phyloP scores from a whole-genome alignment of 805 yeast genomes.

The Pichia rugopelliculosa region DNA sequence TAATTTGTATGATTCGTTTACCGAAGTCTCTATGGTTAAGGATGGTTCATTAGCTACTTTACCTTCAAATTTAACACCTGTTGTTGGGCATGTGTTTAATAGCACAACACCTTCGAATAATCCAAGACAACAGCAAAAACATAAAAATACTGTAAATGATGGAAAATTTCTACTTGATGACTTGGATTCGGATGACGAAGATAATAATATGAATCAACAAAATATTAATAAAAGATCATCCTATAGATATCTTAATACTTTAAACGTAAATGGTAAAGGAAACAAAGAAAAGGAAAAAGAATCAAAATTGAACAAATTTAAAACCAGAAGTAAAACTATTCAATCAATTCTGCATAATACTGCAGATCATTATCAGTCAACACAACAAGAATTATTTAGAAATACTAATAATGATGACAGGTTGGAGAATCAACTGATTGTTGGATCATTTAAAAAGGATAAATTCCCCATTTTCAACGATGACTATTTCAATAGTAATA shows the following conservation, averaged over 20 bases:
- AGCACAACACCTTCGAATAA: constrained; percentile 5
- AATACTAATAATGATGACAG: background rate
- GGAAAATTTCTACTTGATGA: constrained; percentile 7
- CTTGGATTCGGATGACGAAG: constrained; percentile 16
- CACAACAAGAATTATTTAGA: constrained; percentile 12
- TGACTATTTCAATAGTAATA: background rate
- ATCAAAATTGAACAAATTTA: constrained; percentile 19
- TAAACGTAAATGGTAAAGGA: background rate
- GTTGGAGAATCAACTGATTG: background rate
- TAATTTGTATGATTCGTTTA: background rate
- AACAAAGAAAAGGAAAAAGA: constrained; percentile 10
- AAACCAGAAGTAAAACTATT: constrained; percentile 18
- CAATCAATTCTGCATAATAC: constrained; percentile 22
- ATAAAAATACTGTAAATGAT: background rate
- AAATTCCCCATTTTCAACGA: background rate
- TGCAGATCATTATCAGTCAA: constrained; percentile 15
- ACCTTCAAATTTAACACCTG: constrained; percentile 18
- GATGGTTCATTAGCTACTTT: constrained; percentile 13
- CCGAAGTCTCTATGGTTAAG: background rate
- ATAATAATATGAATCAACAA: background rate
- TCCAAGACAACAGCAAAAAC: background rate
- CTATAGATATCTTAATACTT: background rate
- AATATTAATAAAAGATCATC: background rate
- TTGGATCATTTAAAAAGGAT: background rate
- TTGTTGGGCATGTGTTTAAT: constrained; percentile 16